Conservation (phyloP, 306 rosid species). For the Cotoneaster glaucophyllus region DNA sequence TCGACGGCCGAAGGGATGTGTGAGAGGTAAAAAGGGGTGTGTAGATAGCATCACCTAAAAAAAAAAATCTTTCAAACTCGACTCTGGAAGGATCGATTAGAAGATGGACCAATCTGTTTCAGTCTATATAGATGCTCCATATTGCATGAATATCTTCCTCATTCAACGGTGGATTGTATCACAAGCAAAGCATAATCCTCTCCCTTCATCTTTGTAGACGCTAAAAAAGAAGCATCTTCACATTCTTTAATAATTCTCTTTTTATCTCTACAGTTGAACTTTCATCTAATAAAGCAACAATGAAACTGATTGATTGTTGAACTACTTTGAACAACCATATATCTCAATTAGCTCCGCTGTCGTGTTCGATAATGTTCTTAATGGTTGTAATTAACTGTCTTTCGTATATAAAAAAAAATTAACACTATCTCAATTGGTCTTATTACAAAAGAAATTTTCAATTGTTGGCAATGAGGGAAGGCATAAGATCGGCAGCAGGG, state of each 20-base stretch:
- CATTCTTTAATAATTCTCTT: constrained; percentile 15
- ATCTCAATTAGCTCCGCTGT: neutral
- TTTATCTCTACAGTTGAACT: constrained; percentile 8
- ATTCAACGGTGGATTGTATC: constrained; percentile 29
- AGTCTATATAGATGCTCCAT: neutral
- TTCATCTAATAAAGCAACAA: neutral
- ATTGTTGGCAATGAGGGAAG: constrained; percentile 27
- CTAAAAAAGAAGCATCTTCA: constrained; percentile 24
- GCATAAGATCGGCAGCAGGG: constrained; percentile 17
- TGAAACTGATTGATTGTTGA: constrained; percentile 15
- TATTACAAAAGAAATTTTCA: neutral
- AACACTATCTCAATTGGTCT: neutral
- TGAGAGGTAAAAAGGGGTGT: no score
- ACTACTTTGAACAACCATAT: neutral
- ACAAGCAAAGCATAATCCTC: constrained; percentile 50
- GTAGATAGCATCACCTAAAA: no score
- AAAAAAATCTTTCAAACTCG: neutral
- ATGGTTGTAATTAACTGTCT: neutral
- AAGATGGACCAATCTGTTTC: neutral
- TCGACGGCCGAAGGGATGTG: no score
- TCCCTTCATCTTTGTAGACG: constrained; percentile 9
- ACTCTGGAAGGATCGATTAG: neutral
- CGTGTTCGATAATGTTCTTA: neutral
- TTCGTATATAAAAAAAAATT: neutral
- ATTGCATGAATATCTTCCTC: neutral